Evolutionary conservation across 768 basidiomycete genomes (phyloP).

Genomic region (Boletus bicolor): DNA sequence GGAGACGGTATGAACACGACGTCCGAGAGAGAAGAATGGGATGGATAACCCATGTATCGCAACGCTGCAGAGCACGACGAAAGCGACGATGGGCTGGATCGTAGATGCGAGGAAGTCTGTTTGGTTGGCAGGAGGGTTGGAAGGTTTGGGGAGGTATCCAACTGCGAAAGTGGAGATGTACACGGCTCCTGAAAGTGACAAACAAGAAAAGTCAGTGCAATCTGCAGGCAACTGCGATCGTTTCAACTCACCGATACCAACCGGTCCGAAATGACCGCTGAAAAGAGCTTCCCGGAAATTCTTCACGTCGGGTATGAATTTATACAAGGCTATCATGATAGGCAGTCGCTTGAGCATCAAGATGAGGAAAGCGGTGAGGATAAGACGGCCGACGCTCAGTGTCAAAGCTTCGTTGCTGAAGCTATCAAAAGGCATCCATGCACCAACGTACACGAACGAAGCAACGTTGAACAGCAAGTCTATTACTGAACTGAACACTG

Average conservation of each 20-base stretch:
- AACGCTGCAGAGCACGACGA: conserved; percentile 92
- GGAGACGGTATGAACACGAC: conserved; percentile 76
- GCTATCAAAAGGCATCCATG: conserved; percentile 90
- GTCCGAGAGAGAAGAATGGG: conserved; percentile 88
- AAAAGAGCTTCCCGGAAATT: conserved; percentile 92
- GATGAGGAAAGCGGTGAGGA: conserved; percentile 81
- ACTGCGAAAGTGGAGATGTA: conserved; percentile 89
- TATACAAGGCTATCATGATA: conserved; percentile 77
- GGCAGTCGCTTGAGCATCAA: conserved; percentile 82
- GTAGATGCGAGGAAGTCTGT: conserved; percentile 62
- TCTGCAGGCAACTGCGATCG: neutral
- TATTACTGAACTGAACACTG: conserved; percentile 93
- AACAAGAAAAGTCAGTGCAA: conserved; percentile 1
- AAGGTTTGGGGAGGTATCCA: conserved; percentile 49
- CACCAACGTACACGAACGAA: conserved; percentile 93
- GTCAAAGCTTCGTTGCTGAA: conserved; percentile 68
- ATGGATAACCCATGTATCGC: conserved; percentile 88
- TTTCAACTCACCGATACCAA: conserved; percentile 58
- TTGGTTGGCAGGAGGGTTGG: conserved; percentile 50
- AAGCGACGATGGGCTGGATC: conserved; percentile 92
- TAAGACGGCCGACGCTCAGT: conserved; percentile 77
- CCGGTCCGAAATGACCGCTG: conserved; percentile 92
- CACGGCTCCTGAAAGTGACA: conserved; percentile 59
- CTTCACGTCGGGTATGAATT: conserved; percentile 95
- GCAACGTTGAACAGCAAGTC: conserved; percentile 95